Base-by-base conservation (phyloP, 805 yeast genomes). In the Schizosaccharomyces lindneri region DNA sequence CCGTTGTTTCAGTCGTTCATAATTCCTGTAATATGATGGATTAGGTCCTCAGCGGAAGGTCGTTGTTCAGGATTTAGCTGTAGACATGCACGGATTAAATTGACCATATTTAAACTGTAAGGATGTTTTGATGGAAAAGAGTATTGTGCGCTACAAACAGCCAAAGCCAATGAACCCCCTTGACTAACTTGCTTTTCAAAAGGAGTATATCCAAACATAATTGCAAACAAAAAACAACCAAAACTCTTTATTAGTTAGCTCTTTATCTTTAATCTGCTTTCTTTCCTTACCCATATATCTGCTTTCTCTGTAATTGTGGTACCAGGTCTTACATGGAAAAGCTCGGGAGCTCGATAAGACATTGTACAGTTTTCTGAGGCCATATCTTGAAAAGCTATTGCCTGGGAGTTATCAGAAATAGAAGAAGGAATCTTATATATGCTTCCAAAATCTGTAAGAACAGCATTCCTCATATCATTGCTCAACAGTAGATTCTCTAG, bases 301-400 rank as follows among this genome's bases (percentile, higher is more conserved):
- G 85, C 82, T 63, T 79, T 78, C 67, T 86, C 95, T 64, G 82
- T 81, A 57, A 89, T 75, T 5, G 71, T 71, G n/a, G 79, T 70
- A 55, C 84, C 83, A 0, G 86, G 78, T 55, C 79, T 80, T 48
- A 87, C 84, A 67, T 87, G 90, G 63, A 89, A 72, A 59, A 90
- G 74, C 68, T 89, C 97, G 0, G 97, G 97, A 0, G 97, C 95
- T 51, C 95, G 74, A 70, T 84, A 90, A 0, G 94, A 87, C 62
- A 87, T 72, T 1, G 95, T 84, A 68, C 95, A 86, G 69, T 85
- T 87, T 67, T 85, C 93, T 63, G 82, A 85, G 17, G 89, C 88
- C 64, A 81, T 74, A 66, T 89, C 96, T 64, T 87, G 90, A 48
- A 87, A 72, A 17, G 83, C 78, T 39, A 86, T 73, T 0, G 95